Evolutionary conservation across 441 rosid species (phyloP).

Genomic region (Pelargonium myrrhifolium): DNA sequence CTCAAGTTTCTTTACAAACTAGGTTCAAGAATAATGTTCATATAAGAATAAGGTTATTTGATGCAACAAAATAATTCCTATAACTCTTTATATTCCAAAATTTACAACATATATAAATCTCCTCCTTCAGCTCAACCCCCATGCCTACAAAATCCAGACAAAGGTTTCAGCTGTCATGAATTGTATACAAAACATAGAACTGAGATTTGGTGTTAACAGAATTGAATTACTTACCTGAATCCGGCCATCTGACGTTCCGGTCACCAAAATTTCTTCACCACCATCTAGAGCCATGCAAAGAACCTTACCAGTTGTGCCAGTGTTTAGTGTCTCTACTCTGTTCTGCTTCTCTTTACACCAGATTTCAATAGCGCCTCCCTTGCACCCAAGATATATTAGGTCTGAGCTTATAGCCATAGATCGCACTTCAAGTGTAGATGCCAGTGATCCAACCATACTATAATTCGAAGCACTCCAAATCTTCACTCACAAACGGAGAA

Average conservation of each 20-base stretch:
- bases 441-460: conserved; percentile 38
- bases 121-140: conserved; percentile 44
- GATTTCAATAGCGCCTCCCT: conserved; percentile 51
- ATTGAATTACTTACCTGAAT: conserved; percentile 39
- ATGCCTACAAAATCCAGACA: conserved; percentile 39
- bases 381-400: conserved; percentile 61
- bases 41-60: conserved; percentile 12
- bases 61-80: conserved; percentile 19
- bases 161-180: background rate
- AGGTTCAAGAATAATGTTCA: background rate
- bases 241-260: conserved; percentile 60
- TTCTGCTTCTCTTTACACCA: conserved; percentile 56
- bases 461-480: conserved; percentile 49
- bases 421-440: conserved; percentile 40
- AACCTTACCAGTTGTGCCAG: conserved; percentile 35
- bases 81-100: background rate
- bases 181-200: no score
- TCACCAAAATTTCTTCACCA: conserved; percentile 45
- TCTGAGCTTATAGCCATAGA: conserved; percentile 51
- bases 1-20: background rate
- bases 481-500: conserved; percentile 24
- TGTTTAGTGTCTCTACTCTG: conserved; percentile 41
- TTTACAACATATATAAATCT: conserved; percentile 11
- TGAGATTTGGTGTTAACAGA: no score
- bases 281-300: conserved; percentile 46